phyloP scores from a whole-genome alignment of 2,329 filamentous ascomycete species.

The Aspergillus sp. region DNA sequence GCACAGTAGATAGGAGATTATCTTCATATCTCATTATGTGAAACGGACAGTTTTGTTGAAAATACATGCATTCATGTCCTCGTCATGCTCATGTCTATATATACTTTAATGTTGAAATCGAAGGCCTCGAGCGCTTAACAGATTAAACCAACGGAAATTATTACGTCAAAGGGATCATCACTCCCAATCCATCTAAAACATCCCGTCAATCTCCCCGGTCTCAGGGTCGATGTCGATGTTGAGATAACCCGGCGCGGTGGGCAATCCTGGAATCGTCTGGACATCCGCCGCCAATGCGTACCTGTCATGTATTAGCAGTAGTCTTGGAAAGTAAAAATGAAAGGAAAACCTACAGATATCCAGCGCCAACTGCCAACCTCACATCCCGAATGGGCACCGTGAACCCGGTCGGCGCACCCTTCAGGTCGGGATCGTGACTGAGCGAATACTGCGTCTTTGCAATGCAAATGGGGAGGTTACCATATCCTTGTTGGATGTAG shows the following conservation, averaged over 20 bases:
- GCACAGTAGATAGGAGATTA: too few species aligned
- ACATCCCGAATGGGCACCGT: slow-evolving; percentile 93
- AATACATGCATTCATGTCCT: slow-evolving; percentile 1
- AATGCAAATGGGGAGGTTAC: slow-evolving; percentile 88
- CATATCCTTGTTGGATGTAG: slow-evolving; percentile 86
- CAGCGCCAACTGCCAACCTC: slow-evolving; percentile 84
- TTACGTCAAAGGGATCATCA: too few species aligned
- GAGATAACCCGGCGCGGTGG: slow-evolving; percentile 89
- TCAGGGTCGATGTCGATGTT: slow-evolving; percentile 80
- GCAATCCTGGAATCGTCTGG: slow-evolving; percentile 93
- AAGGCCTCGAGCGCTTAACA: background rate
- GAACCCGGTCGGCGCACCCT: slow-evolving; percentile 91
- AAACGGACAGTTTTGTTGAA: too few species aligned
- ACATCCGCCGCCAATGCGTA: slow-evolving; percentile 96
- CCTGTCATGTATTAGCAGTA: slow-evolving; percentile 38
- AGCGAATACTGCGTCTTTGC: slow-evolving; percentile 98
- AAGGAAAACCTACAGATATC: slow-evolving; percentile 63
- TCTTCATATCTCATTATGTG: too few species aligned
- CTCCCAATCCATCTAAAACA: slow-evolving; percentile 59
- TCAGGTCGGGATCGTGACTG: slow-evolving; percentile 84
- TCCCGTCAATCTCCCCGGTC: slow-evolving; percentile 78
- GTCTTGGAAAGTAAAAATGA: slow-evolving; percentile 22
- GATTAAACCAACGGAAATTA: background rate
- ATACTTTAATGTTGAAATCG: slow-evolving; percentile 21
- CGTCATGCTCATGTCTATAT: slow-evolving; percentile 8